Conservation (phyloP, 2,329 filamentous ascomycete genomes). For the Xylaria sp. region DNA sequence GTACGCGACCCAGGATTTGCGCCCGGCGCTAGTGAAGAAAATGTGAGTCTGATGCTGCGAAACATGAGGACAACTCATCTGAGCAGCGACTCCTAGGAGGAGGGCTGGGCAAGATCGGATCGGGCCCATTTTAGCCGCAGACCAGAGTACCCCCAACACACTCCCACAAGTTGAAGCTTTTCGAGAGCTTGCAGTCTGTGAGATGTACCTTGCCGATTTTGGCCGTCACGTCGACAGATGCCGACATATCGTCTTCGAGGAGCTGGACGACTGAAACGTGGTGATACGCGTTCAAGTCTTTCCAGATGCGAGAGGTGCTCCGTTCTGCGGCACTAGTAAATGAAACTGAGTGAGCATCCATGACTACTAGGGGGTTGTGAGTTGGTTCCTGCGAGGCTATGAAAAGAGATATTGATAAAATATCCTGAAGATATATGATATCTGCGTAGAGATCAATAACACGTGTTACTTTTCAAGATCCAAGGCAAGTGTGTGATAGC, state of each 20-base stretch:
- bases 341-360: conserved; percentile 66
- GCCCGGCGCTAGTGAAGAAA: conserved; percentile 44
- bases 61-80: conserved; percentile 44
- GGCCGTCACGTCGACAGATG: conserved; percentile 49
- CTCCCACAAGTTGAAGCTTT: conserved; percentile 47
- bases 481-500: not conserved
- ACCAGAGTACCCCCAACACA: conserved; percentile 43
- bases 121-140: conserved; percentile 41
- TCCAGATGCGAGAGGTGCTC: conserved; percentile 61
- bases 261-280: conserved; percentile 52
- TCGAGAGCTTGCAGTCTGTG: conserved; percentile 41
- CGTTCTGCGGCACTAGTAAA: conserved; percentile 58
- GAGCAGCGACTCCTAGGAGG: conserved; percentile 47
- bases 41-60: conserved; percentile 40
- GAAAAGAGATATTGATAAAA: not conserved
- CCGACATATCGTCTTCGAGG: conserved; percentile 49
- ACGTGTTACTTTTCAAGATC: conserved; percentile 2
- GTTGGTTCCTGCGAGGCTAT: not conserved
- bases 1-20: conserved; percentile 50
- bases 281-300: conserved; percentile 59
- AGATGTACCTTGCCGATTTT: conserved; percentile 54
- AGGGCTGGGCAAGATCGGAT: conserved; percentile 45
- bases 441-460: conserved; percentile 5
- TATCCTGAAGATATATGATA: not conserved
- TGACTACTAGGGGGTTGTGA: conserved; percentile 42